A percentile compares a stretch with the other conserved stretches of the same genome.
phyloP scores from a whole-genome alignment of 306 rosid genomes.

The Quercus robur region DNA sequence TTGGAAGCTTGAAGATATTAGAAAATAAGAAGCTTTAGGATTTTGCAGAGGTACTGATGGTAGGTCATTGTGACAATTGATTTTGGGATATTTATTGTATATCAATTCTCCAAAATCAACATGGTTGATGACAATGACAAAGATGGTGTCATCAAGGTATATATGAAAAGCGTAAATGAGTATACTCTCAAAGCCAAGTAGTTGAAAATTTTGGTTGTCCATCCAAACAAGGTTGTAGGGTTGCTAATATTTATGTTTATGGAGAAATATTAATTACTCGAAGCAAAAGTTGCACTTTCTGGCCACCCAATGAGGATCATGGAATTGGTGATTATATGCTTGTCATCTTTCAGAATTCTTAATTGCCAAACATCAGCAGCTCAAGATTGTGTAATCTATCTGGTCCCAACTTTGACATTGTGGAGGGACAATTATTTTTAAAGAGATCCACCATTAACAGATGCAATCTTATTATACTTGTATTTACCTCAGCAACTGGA shows the following conservation, averaged over 20 bases:
- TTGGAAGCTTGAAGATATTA: constrained; percentile 73
- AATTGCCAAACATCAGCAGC: constrained; percentile 16
- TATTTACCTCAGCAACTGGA: constrained; percentile 1
- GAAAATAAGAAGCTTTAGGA: constrained; percentile 28
- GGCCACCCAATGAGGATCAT: constrained; percentile 13
- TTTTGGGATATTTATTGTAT: neutral
- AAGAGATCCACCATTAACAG: constrained; percentile 1
- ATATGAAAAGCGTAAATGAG: constrained; percentile 21
- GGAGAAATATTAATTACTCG: constrained; percentile 26
- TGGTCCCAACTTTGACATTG: constrained; percentile 21
- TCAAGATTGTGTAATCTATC: constrained; percentile 14
- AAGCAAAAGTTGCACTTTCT: constrained; percentile 24
- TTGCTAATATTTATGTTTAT: constrained; percentile 29
- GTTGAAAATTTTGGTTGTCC: constrained; percentile 28
- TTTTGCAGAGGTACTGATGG: constrained; percentile 6
- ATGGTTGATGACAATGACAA: constrained; percentile 10
- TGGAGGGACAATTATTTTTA: constrained; percentile 12
- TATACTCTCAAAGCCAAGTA: constrained; percentile 14
- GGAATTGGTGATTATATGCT: constrained; percentile 6
- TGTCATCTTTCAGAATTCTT: neutral
- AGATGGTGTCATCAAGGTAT: constrained; percentile 30
- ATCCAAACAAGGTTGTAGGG: constrained; percentile 19
- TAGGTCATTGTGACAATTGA: constrained; percentile 15
- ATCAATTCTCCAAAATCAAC: constrained; percentile 30
- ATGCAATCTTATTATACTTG: constrained; percentile 17